Conservation (phyloP, 2,329 filamentous ascomycete species). For the Nigrograna mackinnonii region DNA sequence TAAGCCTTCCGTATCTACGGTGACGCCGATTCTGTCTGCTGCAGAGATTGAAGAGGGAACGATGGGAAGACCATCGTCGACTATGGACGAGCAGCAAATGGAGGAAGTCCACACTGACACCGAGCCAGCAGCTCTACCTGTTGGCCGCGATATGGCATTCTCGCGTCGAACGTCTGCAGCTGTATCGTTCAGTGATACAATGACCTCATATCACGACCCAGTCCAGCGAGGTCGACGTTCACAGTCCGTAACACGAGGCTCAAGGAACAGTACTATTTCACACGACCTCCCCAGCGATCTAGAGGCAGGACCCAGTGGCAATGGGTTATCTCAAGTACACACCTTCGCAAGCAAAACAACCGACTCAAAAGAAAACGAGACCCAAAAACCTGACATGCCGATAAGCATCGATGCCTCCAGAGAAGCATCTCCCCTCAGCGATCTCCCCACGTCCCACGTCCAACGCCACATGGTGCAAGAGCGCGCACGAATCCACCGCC, state of each 20-base stretch:
- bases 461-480: conserved; percentile 25
- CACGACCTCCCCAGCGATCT: not conserved
- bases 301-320: not conserved
- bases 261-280: too few relatives aligned
- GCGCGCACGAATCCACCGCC: conserved; percentile 64
- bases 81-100: not conserved
- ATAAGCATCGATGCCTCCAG: too few relatives aligned
- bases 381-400: not conserved
- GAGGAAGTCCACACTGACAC: too few relatives aligned
- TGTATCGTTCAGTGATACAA: not conserved
- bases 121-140: too few relatives aligned
- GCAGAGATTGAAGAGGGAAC: conserved; percentile 8
- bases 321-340: not conserved
- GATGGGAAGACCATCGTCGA: not conserved
- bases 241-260: not conserved
- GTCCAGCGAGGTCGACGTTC: not conserved
- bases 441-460: conserved; percentile 2
- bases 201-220: not conserved
- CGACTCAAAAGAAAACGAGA: too few relatives aligned
- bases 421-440: not conserved
- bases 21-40: conserved; percentile 5
- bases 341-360: too few relatives aligned
- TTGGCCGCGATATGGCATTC: too few relatives aligned
- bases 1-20: conserved; percentile 14
- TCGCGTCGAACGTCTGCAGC: not conserved